Conservation (phyloP, 257 asterid species). For the Solanum okadae region DNA sequence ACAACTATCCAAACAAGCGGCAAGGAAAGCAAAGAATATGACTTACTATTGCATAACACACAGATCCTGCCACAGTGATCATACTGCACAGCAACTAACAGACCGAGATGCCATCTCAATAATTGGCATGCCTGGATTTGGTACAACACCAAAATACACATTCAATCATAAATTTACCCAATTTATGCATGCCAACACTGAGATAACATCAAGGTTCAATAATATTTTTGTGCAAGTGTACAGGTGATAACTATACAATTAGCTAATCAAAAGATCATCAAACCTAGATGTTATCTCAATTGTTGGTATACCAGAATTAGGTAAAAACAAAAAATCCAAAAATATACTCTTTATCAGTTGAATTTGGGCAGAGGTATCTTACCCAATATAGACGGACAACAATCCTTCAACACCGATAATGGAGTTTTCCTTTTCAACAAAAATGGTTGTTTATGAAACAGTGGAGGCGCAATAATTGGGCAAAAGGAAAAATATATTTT, state of each 20-base stretch:
- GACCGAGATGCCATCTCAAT: background rate
- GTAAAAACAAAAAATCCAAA: background rate
- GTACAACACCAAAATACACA: background rate
- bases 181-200: conserved; percentile 1
- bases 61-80: background rate
- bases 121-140: background rate
- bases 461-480: background rate
- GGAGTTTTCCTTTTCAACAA: background rate
- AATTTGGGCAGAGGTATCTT: background rate
- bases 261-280: background rate
- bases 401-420: background rate
- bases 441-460: background rate
- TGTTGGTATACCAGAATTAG: background rate
- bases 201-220: background rate
- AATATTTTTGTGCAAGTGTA: background rate
- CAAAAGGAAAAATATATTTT: background rate
- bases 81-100: background rate
- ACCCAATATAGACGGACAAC: background rate
- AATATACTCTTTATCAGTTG: background rate
- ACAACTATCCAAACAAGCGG: background rate
- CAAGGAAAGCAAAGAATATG: background rate
- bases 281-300: background rate
- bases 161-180: background rate
- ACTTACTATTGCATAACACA: background rate
- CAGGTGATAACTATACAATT: background rate